Evolutionary conservation across 257 asterid species (phyloP).

Genomic region (Lycium ferocissimum): DNA sequence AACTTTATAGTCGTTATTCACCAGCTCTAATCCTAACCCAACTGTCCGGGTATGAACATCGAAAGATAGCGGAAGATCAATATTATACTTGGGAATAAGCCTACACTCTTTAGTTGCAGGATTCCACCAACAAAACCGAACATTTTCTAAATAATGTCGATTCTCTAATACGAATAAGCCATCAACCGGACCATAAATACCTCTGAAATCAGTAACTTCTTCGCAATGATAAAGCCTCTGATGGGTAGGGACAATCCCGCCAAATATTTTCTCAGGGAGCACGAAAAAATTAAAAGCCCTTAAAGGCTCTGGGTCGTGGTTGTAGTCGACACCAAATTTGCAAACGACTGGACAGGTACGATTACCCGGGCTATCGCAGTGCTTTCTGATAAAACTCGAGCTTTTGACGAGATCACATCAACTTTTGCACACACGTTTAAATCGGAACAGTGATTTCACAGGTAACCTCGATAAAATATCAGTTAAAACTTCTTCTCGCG

Average conservation of each 20-base stretch:
- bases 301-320: not conserved
- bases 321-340: conserved; percentile 22
- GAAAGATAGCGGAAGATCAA: not conserved
- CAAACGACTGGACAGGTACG: not conserved
- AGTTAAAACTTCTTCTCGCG: not conserved
- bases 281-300: conserved; percentile 14
- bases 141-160: conserved; percentile 8
- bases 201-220: not conserved
- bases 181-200: conserved; percentile 9
- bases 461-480: not conserved
- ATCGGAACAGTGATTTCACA: conserved; percentile 22
- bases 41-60: not conserved
- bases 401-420: not conserved
- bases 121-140: conserved; percentile 17
- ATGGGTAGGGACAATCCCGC: not conserved
- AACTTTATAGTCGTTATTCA: conserved; percentile 11
- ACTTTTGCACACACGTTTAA: too few species aligned
- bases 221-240: conserved; percentile 15
- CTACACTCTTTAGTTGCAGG: conserved; percentile 19
- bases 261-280: not conserved
- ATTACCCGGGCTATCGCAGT: not conserved
- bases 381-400: not conserved
- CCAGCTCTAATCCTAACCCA: not conserved
- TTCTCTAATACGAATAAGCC: not conserved
- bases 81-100: not conserved